Evolutionary conservation across 2,329 filamentous ascomycete species (phyloP), one percentile per base, ranked within the genome.

Genomic region (Aspergillus sp.): DNA sequence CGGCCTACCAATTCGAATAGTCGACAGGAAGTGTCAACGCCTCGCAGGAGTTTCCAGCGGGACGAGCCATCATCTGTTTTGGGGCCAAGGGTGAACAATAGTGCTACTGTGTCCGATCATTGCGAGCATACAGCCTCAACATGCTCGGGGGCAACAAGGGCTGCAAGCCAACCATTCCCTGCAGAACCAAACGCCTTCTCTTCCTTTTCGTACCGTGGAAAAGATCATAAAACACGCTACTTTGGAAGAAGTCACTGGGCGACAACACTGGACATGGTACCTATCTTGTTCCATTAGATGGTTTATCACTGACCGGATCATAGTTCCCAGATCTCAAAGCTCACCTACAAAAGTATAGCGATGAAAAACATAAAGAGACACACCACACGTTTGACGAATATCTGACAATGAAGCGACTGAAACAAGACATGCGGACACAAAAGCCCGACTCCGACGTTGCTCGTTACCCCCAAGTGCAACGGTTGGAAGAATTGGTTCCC

Each of bases 321-420:
- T n/a, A 54, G 52, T 54, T 54, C 14, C 52, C 52, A 6, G 52
- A 54, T 18, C 52, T 54, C n/a, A 54, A 54, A 26, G 36, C 52
- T n/a, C 52, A 54, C 26, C n/a, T 54, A 14, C 52, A 54, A 16
- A 36, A 54, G 7, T 54, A 54, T 42, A 42, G 39, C 39, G 31
- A 36, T 6, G 39, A 54, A 31, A 54, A 54, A 22, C 31, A 24
- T 14, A 54, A 36, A 11, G 31, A 18, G 14, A 29, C 52, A 4
- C 20, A 54, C n/a, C 22, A 31, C 10, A 36, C 45, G 26, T 54
- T 54, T 16, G 22, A 18, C 32, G 52, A 54, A 46, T 54, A 54
- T 12, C 39, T 54, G 22, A 16, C 52, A n/a, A 31, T 54, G n/a
- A 54, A 54, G 36, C 52, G 36, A 16, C 52, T 54, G 1, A 54